A percentile compares a stretch with the other conserved stretches of the same genome.
These are phyloP conservation scores for Irpex sp. DNA, from an alignment of 1,284 basidiomycete genomes.

Conservation along the genomic window DNA sequence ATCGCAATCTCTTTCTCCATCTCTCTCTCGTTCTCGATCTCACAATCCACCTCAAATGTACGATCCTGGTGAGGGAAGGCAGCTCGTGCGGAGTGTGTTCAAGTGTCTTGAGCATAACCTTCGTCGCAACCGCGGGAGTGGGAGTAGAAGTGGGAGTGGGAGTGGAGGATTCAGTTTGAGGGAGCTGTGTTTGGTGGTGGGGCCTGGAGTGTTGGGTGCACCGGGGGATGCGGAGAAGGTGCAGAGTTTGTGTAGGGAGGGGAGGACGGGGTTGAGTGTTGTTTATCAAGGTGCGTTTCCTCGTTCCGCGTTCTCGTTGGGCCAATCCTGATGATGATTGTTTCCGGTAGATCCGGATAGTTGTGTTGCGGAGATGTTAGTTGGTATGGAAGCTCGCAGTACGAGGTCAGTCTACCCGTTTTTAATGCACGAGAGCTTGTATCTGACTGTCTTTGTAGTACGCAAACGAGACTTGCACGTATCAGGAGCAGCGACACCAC, in stretches of 20 bases:
- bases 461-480: background rate
- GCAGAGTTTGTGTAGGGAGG: background rate
- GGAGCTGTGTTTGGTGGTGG: background rate
- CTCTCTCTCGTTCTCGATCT: too few species aligned
- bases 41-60: too few species aligned
- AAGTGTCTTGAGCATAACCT: background rate
- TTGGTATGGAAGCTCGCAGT: background rate
- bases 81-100: background rate
- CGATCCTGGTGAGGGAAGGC: background rate
- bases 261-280: background rate
- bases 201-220: background rate
- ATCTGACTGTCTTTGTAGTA: background rate
- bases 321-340: background rate
- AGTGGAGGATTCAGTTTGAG: background rate
- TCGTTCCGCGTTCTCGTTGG: background rate
- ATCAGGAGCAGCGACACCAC: background rate
- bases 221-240: background rate
- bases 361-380: background rate
- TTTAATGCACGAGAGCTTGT: background rate
- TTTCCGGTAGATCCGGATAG: background rate
- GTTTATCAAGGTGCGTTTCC: background rate
- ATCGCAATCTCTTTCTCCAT: too few species aligned
- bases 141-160: background rate
- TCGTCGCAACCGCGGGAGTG: background rate
- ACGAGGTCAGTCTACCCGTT: background rate